Evolutionary conservation across 192 early-diverging fungal species (phyloP).

Genomic region (Coemansia sp.): DNA sequence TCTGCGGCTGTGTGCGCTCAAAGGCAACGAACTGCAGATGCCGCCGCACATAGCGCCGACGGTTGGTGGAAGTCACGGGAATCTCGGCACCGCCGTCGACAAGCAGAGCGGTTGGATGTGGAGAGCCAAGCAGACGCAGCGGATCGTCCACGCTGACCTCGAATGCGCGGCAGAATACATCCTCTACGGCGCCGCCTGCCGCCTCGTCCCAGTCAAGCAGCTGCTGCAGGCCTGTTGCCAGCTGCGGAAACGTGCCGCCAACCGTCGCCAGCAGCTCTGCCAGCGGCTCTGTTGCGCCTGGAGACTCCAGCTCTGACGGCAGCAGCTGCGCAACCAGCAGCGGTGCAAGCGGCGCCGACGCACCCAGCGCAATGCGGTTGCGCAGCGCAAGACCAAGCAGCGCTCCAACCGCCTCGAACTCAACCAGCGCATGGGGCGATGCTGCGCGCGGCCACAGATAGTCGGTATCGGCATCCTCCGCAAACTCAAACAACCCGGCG

Average conservation of each 20-base stretch:
- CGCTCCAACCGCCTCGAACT: conserved; percentile 85
- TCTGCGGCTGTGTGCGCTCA: conserved; percentile 61
- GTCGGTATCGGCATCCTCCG: conserved; percentile 26
- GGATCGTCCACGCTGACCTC: conserved; percentile 72
- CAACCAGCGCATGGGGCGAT: conserved; percentile 55
- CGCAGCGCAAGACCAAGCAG: conserved; percentile 90
- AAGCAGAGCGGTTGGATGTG: conserved; percentile 59
- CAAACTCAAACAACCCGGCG: conserved; percentile 71
- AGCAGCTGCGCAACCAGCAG: conserved; percentile 71
- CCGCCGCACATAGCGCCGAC: conserved; percentile 67
- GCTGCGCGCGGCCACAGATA: conserved; percentile 77
- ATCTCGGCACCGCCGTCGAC: conserved; percentile 62
- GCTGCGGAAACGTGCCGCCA: conserved; percentile 41
- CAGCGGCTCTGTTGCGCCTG: conserved; percentile 36
- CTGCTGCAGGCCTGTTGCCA: conserved; percentile 75
- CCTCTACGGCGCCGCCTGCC: conserved; percentile 66
- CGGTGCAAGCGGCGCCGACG: conserved; percentile 69
- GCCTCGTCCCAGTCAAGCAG: conserved; percentile 76
- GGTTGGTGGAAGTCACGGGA: conserved; percentile 78
- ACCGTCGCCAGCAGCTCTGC: conserved; percentile 53
- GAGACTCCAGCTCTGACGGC: conserved; percentile 12
- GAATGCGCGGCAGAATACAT: conserved; percentile 81
- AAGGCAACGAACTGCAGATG: conserved; percentile 71
- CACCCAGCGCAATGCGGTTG: conserved; percentile 71
- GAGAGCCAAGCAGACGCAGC: conserved; percentile 1